These are phyloP conservation scores for Epichloe scottii DNA, from an alignment of 2,329 filamentous ascomycete species.

Conservation along the genomic window DNA sequence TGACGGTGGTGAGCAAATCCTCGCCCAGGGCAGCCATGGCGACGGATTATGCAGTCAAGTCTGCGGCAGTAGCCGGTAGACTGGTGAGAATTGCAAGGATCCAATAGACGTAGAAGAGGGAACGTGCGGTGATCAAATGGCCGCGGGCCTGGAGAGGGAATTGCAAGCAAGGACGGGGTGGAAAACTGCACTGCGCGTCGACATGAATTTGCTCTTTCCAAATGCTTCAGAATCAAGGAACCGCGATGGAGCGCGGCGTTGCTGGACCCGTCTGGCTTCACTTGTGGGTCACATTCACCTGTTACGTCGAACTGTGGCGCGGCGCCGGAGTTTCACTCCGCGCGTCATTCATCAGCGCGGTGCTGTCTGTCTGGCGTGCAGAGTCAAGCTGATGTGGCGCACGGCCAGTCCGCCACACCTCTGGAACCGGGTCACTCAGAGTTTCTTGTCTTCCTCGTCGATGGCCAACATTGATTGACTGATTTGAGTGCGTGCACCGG, in stretches of 20 bases:
- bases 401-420: no score
- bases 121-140: neutral
- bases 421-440: neutral
- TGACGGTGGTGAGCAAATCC: constrained; percentile 88
- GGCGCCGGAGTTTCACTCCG: neutral
- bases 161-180: constrained; percentile 1
- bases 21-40: constrained; percentile 89
- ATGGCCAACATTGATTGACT: neutral
- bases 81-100: neutral
- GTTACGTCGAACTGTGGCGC: neutral
- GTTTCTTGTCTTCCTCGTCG: neutral
- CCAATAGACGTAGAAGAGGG: neutral
- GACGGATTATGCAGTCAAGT: constrained; percentile 10
- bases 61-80: constrained; percentile 1
- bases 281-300: neutral
- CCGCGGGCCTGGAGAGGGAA: constrained; percentile 1
- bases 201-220: constrained; percentile 3
- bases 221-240: constrained; percentile 3
- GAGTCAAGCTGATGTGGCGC: no score
- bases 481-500: neutral
- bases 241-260: neutral
- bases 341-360: no score
- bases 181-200: constrained; percentile 6
- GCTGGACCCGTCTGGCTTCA: neutral
- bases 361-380: neutral